Evolutionary conservation across 2,329 filamentous ascomycete genomes (phyloP), one percentile per base, ranked within the genome.

Genomic region (Fusarium neocosmosporiellum): DNA sequence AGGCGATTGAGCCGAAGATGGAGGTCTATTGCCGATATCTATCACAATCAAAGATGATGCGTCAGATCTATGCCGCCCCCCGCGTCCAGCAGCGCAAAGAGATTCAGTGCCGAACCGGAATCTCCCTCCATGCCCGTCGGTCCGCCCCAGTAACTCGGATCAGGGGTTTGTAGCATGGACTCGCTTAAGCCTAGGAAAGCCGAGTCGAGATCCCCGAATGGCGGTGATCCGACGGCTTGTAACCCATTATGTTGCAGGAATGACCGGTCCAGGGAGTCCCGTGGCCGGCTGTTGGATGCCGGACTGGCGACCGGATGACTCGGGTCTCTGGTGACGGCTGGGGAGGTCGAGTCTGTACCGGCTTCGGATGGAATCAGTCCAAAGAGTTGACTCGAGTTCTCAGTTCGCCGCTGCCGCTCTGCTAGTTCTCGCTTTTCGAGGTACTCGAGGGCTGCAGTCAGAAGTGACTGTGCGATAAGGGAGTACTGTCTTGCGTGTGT

Each of bases 31-130:
- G 7, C 54, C 48, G 10, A 20, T 10, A 37, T 48, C 39, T 36
- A 53, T 53, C 33, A 20, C 22, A 20, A 8, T 36, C 63, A 83
- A 22, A 83, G 70, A 66, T 83, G 81, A 68, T 84, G 82, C 9
- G 82, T 86, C 43, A 88, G 78, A 73, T 88, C 87, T 62, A 89
- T 88, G 9, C 87, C 86, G 0, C 87, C 87, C 2, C 86, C 85
- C 0, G 83, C 83, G 39, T 88, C 87, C 37, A 88, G 76, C 54
- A 88, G 67, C 1, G 87, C 84, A 71, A 89, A 89, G 16, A 88
- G 63, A 60, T 88, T 88, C 24, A 88, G 63, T 70, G 67, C 85
- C 75, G 76, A 87, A 76, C 65, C 83, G 71, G 84, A 81, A 60
- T 87, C 86, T 5, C 78, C 80, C 7, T 85, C 85, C 13, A 76